These are phyloP conservation scores for Fistulifera pelliculosa DNA, from an alignment of 108 stramenopile genomes.

Conservation along the genomic window DNA sequence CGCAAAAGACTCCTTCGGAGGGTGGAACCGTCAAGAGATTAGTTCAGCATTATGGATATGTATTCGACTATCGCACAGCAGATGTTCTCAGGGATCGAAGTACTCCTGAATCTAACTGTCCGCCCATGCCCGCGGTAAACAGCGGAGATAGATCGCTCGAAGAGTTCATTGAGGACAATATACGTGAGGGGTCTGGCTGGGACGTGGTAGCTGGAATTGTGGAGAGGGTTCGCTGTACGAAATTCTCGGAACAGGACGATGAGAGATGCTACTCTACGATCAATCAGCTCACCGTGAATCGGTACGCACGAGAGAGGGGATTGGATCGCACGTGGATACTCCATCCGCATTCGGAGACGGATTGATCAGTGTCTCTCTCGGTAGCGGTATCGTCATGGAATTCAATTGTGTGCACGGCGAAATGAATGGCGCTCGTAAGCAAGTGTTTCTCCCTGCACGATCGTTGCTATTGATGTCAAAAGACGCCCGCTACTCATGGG, in stretches of 20 bases:
- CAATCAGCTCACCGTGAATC: slow-evolving; percentile 83
- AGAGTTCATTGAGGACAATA: slow-evolving; percentile 16
- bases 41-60: slow-evolving; percentile 90
- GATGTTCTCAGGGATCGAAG: slow-evolving; percentile 62
- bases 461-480: slow-evolving; percentile 70
- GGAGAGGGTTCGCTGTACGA: slow-evolving; percentile 43
- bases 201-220: slow-evolving; percentile 57
- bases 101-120: slow-evolving; percentile 26
- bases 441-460: slow-evolving; percentile 67
- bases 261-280: slow-evolving; percentile 21
- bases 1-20: slow-evolving; percentile 42
- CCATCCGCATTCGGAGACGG: slow-evolving; percentile 82
- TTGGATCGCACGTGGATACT: slow-evolving; percentile 85
- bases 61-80: slow-evolving; percentile 84
- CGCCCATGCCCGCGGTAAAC: slow-evolving; percentile 40
- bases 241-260: slow-evolving; percentile 17
- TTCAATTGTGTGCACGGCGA: slow-evolving; percentile 45
- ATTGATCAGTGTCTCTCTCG: slow-evolving; percentile 64
- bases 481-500: slow-evolving; percentile 75
- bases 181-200: slow-evolving; percentile 57
- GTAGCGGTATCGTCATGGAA: slow-evolving; percentile 82
- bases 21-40: slow-evolving; percentile 56
- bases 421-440: slow-evolving; percentile 10
- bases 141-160: slow-evolving; percentile 11
- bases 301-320: slow-evolving; percentile 77